Evolutionary conservation across 2,329 filamentous ascomycete species (phyloP).

Genomic region (Curvularia sp.): DNA sequence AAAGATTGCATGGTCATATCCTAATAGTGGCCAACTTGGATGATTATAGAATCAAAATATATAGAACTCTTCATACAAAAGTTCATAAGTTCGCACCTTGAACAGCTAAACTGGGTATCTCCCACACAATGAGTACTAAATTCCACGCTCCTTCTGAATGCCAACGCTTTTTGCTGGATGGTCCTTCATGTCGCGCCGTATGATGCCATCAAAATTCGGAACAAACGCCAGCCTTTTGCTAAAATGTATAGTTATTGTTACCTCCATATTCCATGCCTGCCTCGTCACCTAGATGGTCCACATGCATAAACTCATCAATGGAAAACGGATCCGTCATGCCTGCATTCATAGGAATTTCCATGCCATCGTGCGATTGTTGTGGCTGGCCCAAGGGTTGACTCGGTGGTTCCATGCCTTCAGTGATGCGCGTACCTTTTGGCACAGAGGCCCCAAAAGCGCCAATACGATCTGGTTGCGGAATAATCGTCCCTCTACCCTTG

Average conservation of each 20-base stretch:
- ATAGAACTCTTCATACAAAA: background rate
- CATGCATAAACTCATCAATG: conserved; percentile 54
- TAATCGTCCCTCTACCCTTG: conserved; percentile 36
- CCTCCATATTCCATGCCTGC: conserved; percentile 24
- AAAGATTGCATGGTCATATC: too few relatives aligned
- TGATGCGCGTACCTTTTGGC: conserved; percentile 48
- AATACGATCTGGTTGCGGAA: conserved; percentile 42
- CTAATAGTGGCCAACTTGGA: background rate
- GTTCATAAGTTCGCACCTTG: background rate
- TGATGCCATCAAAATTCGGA: conserved; percentile 1
- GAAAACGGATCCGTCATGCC: conserved; percentile 23
- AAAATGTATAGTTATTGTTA: conserved; percentile 10
- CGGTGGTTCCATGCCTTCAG: conserved; percentile 49
- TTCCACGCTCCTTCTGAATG: background rate
- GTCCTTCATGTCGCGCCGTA: background rate
- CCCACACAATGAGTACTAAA: background rate
- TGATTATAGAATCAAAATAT: background rate
- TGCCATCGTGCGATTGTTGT: conserved; percentile 20
- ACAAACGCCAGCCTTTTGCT: conserved; percentile 2
- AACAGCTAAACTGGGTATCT: conserved; percentile 6
- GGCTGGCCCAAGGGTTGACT: conserved; percentile 15
- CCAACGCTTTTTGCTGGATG: background rate
- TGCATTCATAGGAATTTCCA: conserved; percentile 24
- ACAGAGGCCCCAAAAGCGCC: conserved; percentile 55
- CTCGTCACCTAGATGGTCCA: conserved; percentile 48